Evolutionary conservation across 116 monocot species (phyloP).

Genomic region (Trichopus zeylanicus): DNA sequence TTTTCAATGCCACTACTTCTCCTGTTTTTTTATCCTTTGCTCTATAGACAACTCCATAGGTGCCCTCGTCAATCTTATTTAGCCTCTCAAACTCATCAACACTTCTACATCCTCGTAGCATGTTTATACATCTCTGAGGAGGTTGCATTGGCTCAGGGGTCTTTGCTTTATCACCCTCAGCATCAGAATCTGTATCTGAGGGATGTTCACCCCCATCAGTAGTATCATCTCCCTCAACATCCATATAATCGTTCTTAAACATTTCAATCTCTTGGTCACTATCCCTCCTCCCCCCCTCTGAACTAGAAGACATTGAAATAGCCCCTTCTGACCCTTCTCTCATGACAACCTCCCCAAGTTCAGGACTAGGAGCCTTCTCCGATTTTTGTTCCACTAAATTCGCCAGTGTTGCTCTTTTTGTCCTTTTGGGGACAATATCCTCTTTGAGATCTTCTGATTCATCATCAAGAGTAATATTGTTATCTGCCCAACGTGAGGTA

Average conservation of each 20-base stretch:
- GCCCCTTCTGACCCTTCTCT: constrained; percentile 40
- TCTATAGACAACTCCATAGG: constrained; percentile 66
- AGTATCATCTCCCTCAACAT: constrained; percentile 26
- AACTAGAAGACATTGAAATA: constrained; percentile 30
- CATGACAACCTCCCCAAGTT: constrained; percentile 45
- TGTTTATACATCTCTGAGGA: constrained; percentile 42
- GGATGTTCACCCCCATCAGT: constrained; percentile 9
- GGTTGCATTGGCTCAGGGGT: constrained; percentile 25
- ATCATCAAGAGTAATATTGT: constrained; percentile 29
- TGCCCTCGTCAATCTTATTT: constrained; percentile 68
- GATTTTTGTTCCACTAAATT: background rate
- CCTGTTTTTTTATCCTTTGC: constrained; percentile 70
- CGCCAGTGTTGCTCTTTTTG: constrained; percentile 19
- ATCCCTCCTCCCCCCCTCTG: constrained; percentile 21
- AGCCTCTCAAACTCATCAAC: constrained; percentile 73
- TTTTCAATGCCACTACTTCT: constrained; percentile 66
- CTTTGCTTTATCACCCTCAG: constrained; percentile 10
- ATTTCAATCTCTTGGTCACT: constrained; percentile 13
- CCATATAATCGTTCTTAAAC: constrained; percentile 34
- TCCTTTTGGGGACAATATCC: constrained; percentile 21
- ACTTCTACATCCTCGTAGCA: constrained; percentile 62
- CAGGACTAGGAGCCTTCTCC: constrained; percentile 41
- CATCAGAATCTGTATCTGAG: constrained; percentile 33
- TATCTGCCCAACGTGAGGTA: constrained; percentile 81
- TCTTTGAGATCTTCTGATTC: constrained; percentile 17